Conservation (phyloP, 1,284 basidiomycete species). For the Sanghuangporus weigelae region DNA sequence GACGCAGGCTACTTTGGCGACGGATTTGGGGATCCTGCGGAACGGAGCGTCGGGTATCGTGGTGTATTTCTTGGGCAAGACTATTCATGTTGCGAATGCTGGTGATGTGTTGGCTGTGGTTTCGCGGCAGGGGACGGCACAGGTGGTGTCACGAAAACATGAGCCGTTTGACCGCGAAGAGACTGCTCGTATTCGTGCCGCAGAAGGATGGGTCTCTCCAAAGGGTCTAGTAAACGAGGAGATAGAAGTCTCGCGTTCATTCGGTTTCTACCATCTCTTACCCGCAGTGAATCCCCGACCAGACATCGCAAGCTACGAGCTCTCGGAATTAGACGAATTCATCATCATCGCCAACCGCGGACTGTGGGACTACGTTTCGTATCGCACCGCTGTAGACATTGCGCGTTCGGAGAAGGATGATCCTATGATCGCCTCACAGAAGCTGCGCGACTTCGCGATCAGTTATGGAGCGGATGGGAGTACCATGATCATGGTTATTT, state of each 20-base stretch:
- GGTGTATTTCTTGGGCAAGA: conserved; percentile 80
- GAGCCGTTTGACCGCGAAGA: conserved; percentile 89
- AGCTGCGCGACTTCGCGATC: conserved; percentile 94
- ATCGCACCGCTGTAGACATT: conserved; percentile 96
- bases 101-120: conserved; percentile 90
- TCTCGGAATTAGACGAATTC: conserved; percentile 91
- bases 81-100: conserved; percentile 86
- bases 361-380: conserved; percentile 92
- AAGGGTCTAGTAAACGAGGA: conserved; percentile 92
- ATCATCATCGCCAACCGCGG: conserved; percentile 93
- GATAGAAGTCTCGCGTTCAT: conserved; percentile 86
- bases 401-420: conserved; percentile 82
- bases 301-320: conserved; percentile 64
- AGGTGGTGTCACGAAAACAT: conserved; percentile 78
- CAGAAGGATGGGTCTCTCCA: conserved; percentile 97
- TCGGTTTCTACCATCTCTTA: conserved; percentile 90
- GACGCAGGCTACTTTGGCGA: conserved; percentile 23
- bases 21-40: conserved; percentile 44
- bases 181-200: conserved; percentile 80
- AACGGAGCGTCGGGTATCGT: conserved; percentile 87
- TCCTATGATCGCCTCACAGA: conserved; percentile 97
- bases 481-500: conserved; percentile 98
- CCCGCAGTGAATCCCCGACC: conserved; percentile 92
- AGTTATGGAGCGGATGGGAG: conserved; percentile 94
- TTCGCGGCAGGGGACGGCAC: conserved; percentile 76